Percentiles rank a stretch among this genome's conserved stretches.
phyloP scores from a whole-genome alignment of 805 yeast species.

The Metschnikowia reukaufii region DNA sequence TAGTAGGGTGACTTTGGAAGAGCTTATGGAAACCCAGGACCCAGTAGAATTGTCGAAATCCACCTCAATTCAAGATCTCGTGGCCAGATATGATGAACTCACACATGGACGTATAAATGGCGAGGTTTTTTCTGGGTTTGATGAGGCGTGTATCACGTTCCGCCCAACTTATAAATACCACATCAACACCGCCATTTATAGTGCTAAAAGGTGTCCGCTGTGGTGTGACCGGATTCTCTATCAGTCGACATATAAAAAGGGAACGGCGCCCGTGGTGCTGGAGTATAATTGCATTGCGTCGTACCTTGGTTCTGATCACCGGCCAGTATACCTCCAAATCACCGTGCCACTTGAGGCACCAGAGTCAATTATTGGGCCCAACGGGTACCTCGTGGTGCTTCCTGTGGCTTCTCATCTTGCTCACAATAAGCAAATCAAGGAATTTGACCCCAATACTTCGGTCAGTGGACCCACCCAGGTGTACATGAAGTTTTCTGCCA shows the following conservation, averaged over 20 bases:
- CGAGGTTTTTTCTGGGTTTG: conserved; percentile 58
- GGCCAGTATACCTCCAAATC: conserved; percentile 64
- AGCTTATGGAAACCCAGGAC: conserved; percentile 28
- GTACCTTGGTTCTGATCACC: conserved; percentile 69
- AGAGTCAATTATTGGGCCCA: conserved; percentile 16
- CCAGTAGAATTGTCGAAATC: conserved; percentile 16
- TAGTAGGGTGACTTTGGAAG: conserved; percentile 14
- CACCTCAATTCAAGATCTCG: conserved; percentile 22
- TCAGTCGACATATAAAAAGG: conserved; percentile 39
- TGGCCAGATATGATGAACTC: conserved; percentile 51
- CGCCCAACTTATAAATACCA: conserved; percentile 79
- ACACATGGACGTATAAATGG: conserved; percentile 39
- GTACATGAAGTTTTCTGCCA: conserved; percentile 35
- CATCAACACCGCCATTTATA: conserved; percentile 51
- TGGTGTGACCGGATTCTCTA: conserved; percentile 89
- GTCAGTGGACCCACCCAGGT: conserved; percentile 43
- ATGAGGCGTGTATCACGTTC: conserved; percentile 64
- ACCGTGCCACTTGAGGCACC: conserved; percentile 48
- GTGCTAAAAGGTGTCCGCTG: conserved; percentile 65
- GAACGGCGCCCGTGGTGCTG: conserved; percentile 27
- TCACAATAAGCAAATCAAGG: conserved; percentile 6
- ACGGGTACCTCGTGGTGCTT: conserved; percentile 18
- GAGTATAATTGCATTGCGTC: conserved; percentile 51
- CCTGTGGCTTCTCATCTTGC: conserved; percentile 13
- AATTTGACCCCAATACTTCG: conserved; percentile 12